Conservation (phyloP, 1,284 basidiomycete species). For the Marasmius tenuissimus region DNA sequence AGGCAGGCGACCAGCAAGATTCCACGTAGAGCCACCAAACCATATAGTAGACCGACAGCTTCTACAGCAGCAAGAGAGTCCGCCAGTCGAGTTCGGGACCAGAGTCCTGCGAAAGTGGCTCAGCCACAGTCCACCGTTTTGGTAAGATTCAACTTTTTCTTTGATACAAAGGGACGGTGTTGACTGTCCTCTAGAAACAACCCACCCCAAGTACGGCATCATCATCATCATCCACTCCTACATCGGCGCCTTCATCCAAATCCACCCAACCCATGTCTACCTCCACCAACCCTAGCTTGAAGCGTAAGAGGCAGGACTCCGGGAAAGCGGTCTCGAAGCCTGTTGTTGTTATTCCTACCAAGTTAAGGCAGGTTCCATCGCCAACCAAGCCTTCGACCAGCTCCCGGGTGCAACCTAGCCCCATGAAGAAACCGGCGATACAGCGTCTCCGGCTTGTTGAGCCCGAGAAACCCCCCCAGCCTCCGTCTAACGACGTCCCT, state of each 20-base stretch:
- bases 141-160: not conserved
- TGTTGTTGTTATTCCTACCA: not conserved
- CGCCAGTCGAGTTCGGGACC: constrained; percentile 1
- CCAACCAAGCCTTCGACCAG: not conserved
- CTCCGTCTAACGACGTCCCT: not conserved
- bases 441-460: not conserved
- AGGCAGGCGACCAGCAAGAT: constrained; percentile 66
- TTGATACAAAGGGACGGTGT: not conserved
- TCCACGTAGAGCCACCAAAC: constrained; percentile 65
- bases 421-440: not conserved
- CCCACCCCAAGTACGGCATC: not conserved
- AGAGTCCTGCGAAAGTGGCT: not conserved
- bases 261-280: not conserved
- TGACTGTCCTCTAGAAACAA: not conserved
- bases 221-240: not conserved
- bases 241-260: not conserved
- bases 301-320: constrained; percentile 32
- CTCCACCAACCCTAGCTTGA: constrained; percentile 24
- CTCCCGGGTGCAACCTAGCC: not conserved
- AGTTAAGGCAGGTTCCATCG: not conserved
- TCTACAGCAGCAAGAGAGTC: not conserved
- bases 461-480: not conserved
- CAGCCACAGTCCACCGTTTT: not conserved
- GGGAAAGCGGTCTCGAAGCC: not conserved
- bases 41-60: constrained; percentile 51